phyloP scores from a whole-genome alignment of 2,329 filamentous ascomycete genomes.

The Cordyceps pruinosa region DNA sequence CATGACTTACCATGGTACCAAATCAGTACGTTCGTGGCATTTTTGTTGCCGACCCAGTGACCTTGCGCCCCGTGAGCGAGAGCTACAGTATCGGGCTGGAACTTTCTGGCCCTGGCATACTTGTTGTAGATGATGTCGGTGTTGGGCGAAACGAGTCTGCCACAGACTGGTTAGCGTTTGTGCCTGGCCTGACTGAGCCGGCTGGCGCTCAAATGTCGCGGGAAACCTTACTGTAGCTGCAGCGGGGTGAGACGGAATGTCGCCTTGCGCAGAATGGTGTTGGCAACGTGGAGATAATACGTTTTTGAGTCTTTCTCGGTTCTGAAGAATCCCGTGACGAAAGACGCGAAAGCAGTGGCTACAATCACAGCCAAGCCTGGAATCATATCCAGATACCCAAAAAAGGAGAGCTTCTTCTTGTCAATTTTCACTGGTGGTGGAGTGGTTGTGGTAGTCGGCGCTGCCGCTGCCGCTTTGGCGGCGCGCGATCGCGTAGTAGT shows the following conservation, averaged over 20 bases:
- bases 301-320: conserved; percentile 16
- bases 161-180: not conserved
- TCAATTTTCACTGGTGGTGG: conserved; percentile 2
- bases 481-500: not conserved
- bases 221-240: conserved; percentile 17
- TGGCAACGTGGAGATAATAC: conserved; percentile 18
- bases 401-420: conserved; percentile 12
- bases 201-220: too few relatives aligned
- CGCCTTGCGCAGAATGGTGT: conserved; percentile 17
- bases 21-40: conserved; percentile 18
- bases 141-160: conserved; percentile 16
- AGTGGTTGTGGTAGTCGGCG: not conserved
- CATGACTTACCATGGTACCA: conserved; percentile 19
- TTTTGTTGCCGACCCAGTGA: conserved; percentile 19
- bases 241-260: conserved; percentile 15
- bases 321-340: conserved; percentile 15
- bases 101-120: conserved; percentile 14
- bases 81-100: conserved; percentile 16
- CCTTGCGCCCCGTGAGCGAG: conserved; percentile 16
- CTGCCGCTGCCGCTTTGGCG: not conserved
- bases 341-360: conserved; percentile 9
- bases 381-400: conserved; percentile 15
- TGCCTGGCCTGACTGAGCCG: not conserved
- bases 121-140: conserved; percentile 16
- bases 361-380: conserved; percentile 15